A percentile compares a stretch with the other conserved stretches of the same genome.
Evolutionary conservation across 306 rosid genomes (phyloP).

Genomic region (Carpinus fangiana): DNA sequence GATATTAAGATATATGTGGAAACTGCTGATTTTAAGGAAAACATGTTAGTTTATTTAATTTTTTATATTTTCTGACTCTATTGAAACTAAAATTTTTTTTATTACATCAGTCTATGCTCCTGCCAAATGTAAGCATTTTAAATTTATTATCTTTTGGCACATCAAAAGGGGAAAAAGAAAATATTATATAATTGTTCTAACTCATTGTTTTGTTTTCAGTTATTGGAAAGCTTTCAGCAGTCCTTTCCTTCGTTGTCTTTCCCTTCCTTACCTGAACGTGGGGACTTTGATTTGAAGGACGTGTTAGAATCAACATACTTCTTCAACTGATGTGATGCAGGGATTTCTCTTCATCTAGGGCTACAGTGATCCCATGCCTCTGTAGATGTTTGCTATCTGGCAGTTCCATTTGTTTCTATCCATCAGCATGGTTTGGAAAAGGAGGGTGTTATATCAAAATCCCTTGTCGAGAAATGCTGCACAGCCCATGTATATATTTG

Average conservation of each 20-base stretch:
- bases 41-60: not conserved
- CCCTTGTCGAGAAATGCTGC: slow-evolving; percentile 23
- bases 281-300: slow-evolving; percentile 66
- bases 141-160: too few relatives aligned
- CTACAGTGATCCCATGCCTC: slow-evolving; percentile 16
- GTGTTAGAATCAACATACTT: slow-evolving; percentile 88
- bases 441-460: slow-evolving; percentile 16
- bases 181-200: slow-evolving; percentile 9
- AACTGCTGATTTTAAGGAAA: not conserved
- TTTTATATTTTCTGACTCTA: not conserved
- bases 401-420: slow-evolving; percentile 10
- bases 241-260: slow-evolving; percentile 68
- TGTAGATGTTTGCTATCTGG: slow-evolving; percentile 22
- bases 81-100: not conserved
- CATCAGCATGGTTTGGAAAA: slow-evolving; percentile 19
- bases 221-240: slow-evolving; percentile 65
- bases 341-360: slow-evolving; percentile 19
- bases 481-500: slow-evolving; percentile 23
- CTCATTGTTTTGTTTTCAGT: slow-evolving; percentile 48
- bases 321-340: slow-evolving; percentile 61
- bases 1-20: not conserved
- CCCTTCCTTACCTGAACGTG: slow-evolving; percentile 87
- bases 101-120: not conserved
- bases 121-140: too few relatives aligned
- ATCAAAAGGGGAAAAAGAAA: not conserved